Evolutionary conservation across 2,329 filamentous ascomycete genomes (phyloP).

Genomic region (Monilinia aucupariae): DNA sequence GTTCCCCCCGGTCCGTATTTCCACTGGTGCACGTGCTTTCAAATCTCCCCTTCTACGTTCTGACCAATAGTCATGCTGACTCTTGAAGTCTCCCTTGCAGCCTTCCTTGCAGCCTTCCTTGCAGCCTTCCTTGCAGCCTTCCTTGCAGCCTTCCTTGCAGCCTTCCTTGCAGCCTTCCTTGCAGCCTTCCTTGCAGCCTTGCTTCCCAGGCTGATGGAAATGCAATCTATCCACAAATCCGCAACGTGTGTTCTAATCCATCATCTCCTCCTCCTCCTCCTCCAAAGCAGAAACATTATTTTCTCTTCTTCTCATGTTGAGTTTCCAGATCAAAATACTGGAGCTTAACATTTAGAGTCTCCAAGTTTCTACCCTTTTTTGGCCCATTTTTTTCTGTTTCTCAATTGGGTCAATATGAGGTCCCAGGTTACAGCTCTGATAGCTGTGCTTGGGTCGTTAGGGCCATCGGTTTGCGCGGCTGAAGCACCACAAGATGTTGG

Average conservation of each 20-base stretch:
- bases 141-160: conserved; percentile 11
- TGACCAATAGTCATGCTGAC: too few relatives aligned
- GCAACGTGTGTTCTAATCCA: conserved; percentile 19
- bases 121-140: conserved; percentile 27
- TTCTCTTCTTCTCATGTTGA: conserved; percentile 18
- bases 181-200: conserved; percentile 27
- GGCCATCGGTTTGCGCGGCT: conserved; percentile 19
- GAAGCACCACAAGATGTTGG: conserved; percentile 24
- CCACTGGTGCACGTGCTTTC: too few relatives aligned
- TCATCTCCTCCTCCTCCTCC: too few relatives aligned
- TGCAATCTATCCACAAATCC: conserved; percentile 21
- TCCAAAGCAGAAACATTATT: too few relatives aligned
- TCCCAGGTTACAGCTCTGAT: conserved; percentile 24
- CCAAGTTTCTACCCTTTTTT: too few relatives aligned
- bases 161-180: too few relatives aligned
- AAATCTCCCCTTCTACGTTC: too few relatives aligned
- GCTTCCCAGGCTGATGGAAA: conserved; percentile 28
- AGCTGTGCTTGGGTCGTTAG: conserved; percentile 13
- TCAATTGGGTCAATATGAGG: conserved; percentile 26
- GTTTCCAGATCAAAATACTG: conserved; percentile 21
- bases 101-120: too few relatives aligned
- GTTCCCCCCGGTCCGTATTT: too few relatives aligned
- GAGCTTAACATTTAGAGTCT: neutral
- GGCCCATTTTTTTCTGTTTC: neutral
- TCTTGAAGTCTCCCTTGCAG: too few relatives aligned